Evolutionary conservation across 345 rosid genomes (phyloP), one percentile per base, ranked within the genome.

Genomic region (Balakata baccata): DNA sequence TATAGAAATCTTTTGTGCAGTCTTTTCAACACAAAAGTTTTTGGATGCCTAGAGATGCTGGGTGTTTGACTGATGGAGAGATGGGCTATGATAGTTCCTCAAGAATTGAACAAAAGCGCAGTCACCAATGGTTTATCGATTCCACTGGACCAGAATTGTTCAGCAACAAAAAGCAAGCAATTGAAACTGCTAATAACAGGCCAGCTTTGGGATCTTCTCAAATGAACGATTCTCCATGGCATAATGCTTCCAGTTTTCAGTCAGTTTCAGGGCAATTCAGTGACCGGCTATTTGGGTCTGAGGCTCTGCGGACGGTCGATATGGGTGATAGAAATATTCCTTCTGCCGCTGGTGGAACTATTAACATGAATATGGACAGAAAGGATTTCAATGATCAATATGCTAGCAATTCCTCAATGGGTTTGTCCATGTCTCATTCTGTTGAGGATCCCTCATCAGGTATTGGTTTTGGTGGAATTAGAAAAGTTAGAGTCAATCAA

Each of bases 81-180:
- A 84, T 82, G 52, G 73, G 16, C 65, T 82, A 75, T 45, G 86
- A 78, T 66, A 81, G 73, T 82, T 74, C 87, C 53, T 49, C 87
- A 68, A 80, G 83, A 77, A 54, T 72, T 65, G 88, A 89, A 77
- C 79, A 86, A 73, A 89, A 89, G 84, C 88, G 87, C 34, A 62
- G 81, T 39, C 84, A 85, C 81, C 86, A 80, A 64, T 87, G 89
- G 89, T 78, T 85, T 81, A 74, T 74, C 79, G 89, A 87, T 80
- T 71, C 76, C 47, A 18, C 76, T 43, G 77, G 66, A 22, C 69
- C 84, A 34, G 89, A 89, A 75, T 56, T 58, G 34, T 81, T 84
- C 68, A 70, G 84, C 85, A 85, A 81, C 77, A 89, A 89, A 74
- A 87, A 79, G 86, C 92, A 84, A 80, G 90, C 86, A 34, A 66